Evolutionary conservation across 768 basidiomycete species (phyloP), one percentile per base, ranked within the genome.

Genomic region (Strobilomyces confusus): DNA sequence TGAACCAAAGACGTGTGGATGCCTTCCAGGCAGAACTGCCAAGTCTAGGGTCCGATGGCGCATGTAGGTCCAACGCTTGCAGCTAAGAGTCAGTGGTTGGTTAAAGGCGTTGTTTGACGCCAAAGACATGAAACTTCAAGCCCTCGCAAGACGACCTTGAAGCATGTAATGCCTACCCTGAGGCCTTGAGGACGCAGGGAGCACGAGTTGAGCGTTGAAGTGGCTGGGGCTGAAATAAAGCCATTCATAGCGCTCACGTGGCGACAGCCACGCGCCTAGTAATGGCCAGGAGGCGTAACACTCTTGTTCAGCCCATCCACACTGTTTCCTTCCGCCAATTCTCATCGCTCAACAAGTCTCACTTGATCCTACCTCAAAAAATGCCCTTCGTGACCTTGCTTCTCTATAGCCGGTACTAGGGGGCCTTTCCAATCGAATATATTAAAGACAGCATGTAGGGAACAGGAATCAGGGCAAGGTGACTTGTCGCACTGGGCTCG

Each of bases 261-360:
- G 68, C 51, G 29, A 32, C 48, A 56, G 61, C 66, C 66, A 67
- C 58, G 66, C 65, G 56, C 65, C 57, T 61, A 58, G 67, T 57
- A 66, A 56, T 58, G 63, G 50, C 56, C 58, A 66, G 61, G 53
- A 60, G 66, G 63, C 59, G 58, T 62, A 66, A 62, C 64, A 66
- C 61, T 64, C 66, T 69, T 68, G 66, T 68, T 58, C 68, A 58
- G 63, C 51, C 51, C 66, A 63, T 68, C 57, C 66, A 69, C 66
- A 69, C 61, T 48, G 38, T 58, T 61, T 58, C 66, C 59, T 59
- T 65, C 66, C 55, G 36, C 59, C 49, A 40, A 57, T 63, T 63
- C 61, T 63, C 67, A 68, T 69, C 63, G 58, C 51, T 52, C 64
- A 45, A 48, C 57, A 56, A 55, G 56, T 49, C 38, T 36, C 34